Conservation (phyloP, 805 yeast species). For the Metschnikowia hibisci region DNA sequence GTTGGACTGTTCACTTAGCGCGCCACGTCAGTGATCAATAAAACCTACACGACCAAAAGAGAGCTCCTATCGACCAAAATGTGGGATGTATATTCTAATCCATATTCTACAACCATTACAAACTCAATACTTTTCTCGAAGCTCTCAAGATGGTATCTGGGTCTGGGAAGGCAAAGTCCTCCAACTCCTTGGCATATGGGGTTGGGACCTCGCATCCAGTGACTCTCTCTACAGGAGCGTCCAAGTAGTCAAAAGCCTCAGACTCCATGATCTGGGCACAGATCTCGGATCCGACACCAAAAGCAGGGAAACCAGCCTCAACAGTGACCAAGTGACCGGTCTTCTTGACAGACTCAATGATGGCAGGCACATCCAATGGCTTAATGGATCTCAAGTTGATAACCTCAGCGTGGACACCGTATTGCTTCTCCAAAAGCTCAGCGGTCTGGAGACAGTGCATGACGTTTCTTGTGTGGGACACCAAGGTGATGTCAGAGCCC, state of each 20-base stretch:
- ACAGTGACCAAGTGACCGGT: slow-evolving; percentile 95
- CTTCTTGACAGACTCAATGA: slow-evolving; percentile 86
- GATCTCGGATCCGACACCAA: slow-evolving; percentile 98
- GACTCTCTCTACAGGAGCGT: slow-evolving; percentile 97
- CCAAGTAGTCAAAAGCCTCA: slow-evolving; percentile 96
- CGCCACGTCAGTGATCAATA: too few species aligned
- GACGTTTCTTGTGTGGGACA: slow-evolving; percentile 90
- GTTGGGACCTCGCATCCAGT: slow-evolving; percentile 99
- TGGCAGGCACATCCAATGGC: slow-evolving; percentile 88
- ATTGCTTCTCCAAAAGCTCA: slow-evolving; percentile 72
- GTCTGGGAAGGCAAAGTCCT: slow-evolving; percentile 99
- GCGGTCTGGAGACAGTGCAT: slow-evolving; percentile 87
- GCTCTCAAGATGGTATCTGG: slow-evolving; percentile 86
- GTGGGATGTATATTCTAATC: neutral
- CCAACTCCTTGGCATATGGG: slow-evolving; percentile 94
- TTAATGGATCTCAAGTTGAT: slow-evolving; percentile 94
- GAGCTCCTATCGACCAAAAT: neutral
- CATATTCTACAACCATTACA: slow-evolving; percentile 34
- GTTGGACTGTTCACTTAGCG: neutral
- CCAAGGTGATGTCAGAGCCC: slow-evolving; percentile 87
- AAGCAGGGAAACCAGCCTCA: slow-evolving; percentile 97
- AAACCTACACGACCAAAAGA: too few species aligned
- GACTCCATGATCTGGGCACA: slow-evolving; percentile 97
- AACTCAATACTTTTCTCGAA: slow-evolving; percentile 70
- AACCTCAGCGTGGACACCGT: slow-evolving; percentile 89